Percentiles rank a stretch among this genome's conserved stretches.
Conservation (phyloP, 202 grass and related monocot species). For the Bolboschoenoplectus hybrid region DNA sequence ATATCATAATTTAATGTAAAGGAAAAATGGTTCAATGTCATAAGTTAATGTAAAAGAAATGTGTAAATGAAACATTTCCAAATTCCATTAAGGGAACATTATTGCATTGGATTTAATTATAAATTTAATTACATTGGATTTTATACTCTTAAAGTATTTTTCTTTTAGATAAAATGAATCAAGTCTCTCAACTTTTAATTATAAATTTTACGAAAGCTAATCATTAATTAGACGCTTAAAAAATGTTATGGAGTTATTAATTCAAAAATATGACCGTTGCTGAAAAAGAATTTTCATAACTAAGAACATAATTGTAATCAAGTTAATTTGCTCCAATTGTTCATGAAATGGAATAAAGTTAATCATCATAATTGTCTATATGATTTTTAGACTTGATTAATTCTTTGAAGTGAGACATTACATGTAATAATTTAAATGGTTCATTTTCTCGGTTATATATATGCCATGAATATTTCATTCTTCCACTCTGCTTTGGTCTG, state of each 20-base stretch:
- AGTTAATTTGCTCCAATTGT: neutral
- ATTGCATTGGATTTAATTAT: too few relatives aligned
- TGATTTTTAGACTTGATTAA: too few relatives aligned
- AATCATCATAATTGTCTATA: neutral
- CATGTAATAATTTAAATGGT: too few relatives aligned
- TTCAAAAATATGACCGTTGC: neutral
- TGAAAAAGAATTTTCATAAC: neutral
- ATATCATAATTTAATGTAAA: too few relatives aligned
- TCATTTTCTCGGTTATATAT: too few relatives aligned
- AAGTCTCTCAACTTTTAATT: neutral
- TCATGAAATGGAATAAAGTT: neutral
- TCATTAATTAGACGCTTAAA: neutral
- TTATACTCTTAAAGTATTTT: too few relatives aligned
- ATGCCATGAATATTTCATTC: neutral
- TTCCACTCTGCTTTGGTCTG: neutral
- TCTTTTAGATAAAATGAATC: neutral
- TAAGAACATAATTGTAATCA: neutral
- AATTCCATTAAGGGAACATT: neutral
- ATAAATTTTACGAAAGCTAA: neutral
- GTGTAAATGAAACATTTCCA: neutral
- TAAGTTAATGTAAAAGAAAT: neutral
- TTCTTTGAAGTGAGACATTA: too few relatives aligned
- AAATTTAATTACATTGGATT: too few relatives aligned
- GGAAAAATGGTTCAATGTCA: neutral
- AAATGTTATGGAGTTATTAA: neutral